Percentiles rank a stretch among this genome's conserved stretches.
phyloP scores from a whole-genome alignment of 305 asterid genomes.

The Plantago lanceolata region DNA sequence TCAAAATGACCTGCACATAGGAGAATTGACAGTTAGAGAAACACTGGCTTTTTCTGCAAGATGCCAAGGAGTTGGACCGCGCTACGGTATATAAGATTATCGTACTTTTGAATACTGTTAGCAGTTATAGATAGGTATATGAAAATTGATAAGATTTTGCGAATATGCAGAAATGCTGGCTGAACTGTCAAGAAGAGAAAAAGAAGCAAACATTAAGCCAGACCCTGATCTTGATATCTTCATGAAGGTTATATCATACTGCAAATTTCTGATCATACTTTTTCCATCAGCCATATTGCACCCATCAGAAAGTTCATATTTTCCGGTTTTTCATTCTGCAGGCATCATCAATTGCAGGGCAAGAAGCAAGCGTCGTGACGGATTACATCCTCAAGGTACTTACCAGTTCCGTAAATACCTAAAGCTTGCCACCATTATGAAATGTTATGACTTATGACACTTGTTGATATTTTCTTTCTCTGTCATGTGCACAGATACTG shows the following conservation, averaged over 20 bases:
- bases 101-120: constrained; percentile 1
- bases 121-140: background rate
- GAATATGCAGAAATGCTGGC: constrained; percentile 62
- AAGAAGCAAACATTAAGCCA: constrained; percentile 81
- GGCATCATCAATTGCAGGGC: constrained; percentile 85
- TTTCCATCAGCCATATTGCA: background rate
- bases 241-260: constrained; percentile 67
- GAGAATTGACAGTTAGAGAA: constrained; percentile 88
- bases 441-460: constrained; percentile 9
- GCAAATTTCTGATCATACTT: background rate
- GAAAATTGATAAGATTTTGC: constrained; percentile 1
- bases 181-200: constrained; percentile 88
- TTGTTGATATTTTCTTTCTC: background rate
- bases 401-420: background rate
- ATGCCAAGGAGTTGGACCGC: constrained; percentile 92
- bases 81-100: constrained; percentile 46
- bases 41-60: constrained; percentile 89
- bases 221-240: constrained; percentile 82
- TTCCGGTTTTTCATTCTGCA: constrained; percentile 24
- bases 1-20: constrained; percentile 86
- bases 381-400: constrained; percentile 87
- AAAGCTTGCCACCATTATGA: constrained; percentile 2
- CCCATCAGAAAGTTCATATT: background rate
- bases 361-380: constrained; percentile 66
- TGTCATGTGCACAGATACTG: constrained; percentile 46